Evolutionary conservation across 1,284 basidiomycete genomes (phyloP).

Genomic region (Amylostereum chailletii): DNA sequence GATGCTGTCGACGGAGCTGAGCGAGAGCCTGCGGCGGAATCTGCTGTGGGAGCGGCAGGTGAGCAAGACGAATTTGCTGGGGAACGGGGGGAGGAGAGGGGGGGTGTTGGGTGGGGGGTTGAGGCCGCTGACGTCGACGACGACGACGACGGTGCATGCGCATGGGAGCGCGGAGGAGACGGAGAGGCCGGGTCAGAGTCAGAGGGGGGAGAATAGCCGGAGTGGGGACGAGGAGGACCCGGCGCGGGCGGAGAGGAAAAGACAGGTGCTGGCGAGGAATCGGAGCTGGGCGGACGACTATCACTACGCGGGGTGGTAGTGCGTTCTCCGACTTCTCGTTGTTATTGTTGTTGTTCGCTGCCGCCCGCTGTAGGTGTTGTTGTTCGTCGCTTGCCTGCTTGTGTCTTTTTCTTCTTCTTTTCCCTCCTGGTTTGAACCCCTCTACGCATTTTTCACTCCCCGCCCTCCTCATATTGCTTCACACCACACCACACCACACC

Average conservation of each 20-base stretch:
- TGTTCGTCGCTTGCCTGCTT: background rate
- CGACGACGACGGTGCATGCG: too few species aligned
- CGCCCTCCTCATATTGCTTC: background rate
- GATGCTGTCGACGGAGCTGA: constrained; percentile 82
- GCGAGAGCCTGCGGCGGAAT: constrained; percentile 77
- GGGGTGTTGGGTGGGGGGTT: constrained; percentile 25
- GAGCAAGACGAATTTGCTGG: constrained; percentile 41
- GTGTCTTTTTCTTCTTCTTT: constrained; percentile 4
- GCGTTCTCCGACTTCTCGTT: constrained; percentile 1
- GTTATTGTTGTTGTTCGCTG: constrained; percentile 2
- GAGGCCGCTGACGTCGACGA: constrained; percentile 31
- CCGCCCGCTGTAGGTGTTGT: constrained; percentile 1
- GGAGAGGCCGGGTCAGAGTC: constrained; percentile 7
- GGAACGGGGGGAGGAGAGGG: constrained; percentile 23
- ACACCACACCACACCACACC: background rate
- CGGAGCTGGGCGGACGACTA: constrained; percentile 65
- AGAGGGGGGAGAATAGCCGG: constrained; percentile 7
- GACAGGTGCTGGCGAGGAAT: constrained; percentile 45
- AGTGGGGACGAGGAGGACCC: constrained; percentile 11
- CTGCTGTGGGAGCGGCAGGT: constrained; percentile 80
- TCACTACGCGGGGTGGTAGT: constrained; percentile 57
- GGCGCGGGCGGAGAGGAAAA: constrained; percentile 29
- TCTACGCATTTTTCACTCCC: constrained; percentile 5
- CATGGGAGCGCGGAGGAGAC: too few species aligned
- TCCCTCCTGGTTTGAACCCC: constrained; percentile 4